These are phyloP conservation scores for Pichiaceae sp. DNA, from an alignment of 1,139 yeast species.

Conservation along the genomic window DNA sequence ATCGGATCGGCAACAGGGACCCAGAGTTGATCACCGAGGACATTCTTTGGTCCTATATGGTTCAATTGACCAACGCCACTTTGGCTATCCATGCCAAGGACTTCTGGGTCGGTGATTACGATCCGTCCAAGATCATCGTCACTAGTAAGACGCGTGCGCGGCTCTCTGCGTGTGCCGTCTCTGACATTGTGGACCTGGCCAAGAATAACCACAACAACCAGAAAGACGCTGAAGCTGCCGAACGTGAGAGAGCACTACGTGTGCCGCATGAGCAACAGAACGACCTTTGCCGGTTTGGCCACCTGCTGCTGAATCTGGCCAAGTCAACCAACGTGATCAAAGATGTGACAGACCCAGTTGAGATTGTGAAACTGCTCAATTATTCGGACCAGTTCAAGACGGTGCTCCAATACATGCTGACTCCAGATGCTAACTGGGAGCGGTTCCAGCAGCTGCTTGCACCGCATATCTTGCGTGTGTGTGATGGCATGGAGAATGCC, in stretches of 20 bases:
- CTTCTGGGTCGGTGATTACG: conserved; percentile 53
- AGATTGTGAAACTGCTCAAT: conserved; percentile 18
- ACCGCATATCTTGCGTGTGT: conserved; percentile 31
- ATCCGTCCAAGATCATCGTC: conserved; percentile 62
- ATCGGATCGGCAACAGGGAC: conserved; percentile 23
- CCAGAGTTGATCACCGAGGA: conserved; percentile 46
- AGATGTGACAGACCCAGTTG: conserved; percentile 15
- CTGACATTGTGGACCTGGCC: conserved; percentile 48
- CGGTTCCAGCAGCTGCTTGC: conserved; percentile 27
- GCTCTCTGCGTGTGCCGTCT: conserved; percentile 61
- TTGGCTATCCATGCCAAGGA: conserved; percentile 52
- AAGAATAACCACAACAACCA: conserved; percentile 6
- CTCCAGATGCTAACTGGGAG: conserved; percentile 16
- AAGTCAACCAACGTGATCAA: conserved; percentile 32
- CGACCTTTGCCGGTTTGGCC: conserved; percentile 54
- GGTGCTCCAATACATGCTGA: conserved; percentile 27
- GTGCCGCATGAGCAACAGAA: conserved; percentile 23
- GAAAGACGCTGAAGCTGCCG: conserved; percentile 2
- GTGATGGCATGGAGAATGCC: conserved; percentile 49
- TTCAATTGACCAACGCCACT: conserved; percentile 67
- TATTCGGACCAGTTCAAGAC: conserved; percentile 27
- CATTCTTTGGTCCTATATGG: conserved; percentile 64
- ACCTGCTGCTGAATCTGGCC: conserved; percentile 49
- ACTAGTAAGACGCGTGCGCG: conserved; percentile 67
- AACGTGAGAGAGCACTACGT: not conserved